Conservation (phyloP, 2,329 filamentous ascomycete species). For the Pyrenophora teres region DNA sequence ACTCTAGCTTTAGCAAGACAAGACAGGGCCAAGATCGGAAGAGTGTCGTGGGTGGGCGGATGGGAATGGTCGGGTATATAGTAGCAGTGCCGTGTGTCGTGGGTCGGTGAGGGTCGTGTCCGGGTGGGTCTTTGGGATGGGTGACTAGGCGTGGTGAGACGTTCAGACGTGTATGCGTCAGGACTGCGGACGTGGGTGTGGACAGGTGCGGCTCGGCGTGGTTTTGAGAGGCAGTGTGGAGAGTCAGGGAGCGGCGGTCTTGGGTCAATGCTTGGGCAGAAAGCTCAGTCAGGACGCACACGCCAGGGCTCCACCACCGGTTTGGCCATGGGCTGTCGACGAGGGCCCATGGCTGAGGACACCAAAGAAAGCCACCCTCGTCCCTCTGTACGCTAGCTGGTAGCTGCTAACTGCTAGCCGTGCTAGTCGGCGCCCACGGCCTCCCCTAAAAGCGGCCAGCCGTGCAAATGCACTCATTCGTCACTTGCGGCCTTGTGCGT, state of each 20-base stretch:
- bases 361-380: not conserved
- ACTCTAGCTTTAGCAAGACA: not conserved
- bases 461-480: constrained; percentile 8
- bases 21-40: constrained; percentile 6
- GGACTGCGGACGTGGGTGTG: constrained; percentile 17
- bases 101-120: not conserved
- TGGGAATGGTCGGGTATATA: not conserved
- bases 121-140: constrained; percentile 14
- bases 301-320: constrained; percentile 19
- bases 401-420: too few species aligned
- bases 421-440: not conserved
- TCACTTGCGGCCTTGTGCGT: too few species aligned
- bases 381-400: not conserved
- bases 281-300: constrained; percentile 26
- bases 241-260: constrained; percentile 19
- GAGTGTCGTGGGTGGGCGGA: not conserved
- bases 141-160: constrained; percentile 29
- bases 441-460: constrained; percentile 19
- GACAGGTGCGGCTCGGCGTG: constrained; percentile 43
- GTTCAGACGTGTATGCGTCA: constrained; percentile 20
- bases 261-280: constrained; percentile 25
- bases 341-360: constrained; percentile 18
- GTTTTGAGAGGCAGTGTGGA: constrained; percentile 40
- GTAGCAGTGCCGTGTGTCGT: constrained; percentile 22
- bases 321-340: constrained; percentile 15